phyloP scores from a whole-genome alignment of 805 yeast genomes.

The Kuraishia piskuri region DNA sequence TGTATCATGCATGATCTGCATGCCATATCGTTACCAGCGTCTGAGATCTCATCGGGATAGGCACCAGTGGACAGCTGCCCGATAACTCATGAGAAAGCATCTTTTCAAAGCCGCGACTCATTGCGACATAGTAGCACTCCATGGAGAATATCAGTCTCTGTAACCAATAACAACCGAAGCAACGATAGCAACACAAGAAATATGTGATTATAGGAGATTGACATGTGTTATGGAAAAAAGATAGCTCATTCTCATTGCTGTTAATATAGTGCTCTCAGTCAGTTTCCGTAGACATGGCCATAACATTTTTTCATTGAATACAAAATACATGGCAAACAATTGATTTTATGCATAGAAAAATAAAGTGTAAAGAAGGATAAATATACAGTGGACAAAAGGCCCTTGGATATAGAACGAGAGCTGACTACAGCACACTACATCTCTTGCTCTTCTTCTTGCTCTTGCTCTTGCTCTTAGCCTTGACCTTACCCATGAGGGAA shows the following conservation, averaged over 20 bases:
- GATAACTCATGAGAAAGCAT: neutral
- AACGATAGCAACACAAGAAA: neutral
- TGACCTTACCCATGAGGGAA: constrained; percentile 59
- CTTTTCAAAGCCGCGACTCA: too few species aligned
- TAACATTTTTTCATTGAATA: neutral
- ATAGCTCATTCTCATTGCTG: too few species aligned
- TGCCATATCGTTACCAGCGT: neutral
- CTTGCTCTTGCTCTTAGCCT: constrained; percentile 39
- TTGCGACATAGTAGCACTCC: too few species aligned
- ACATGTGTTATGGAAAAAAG: too few species aligned
- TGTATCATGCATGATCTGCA: neutral
- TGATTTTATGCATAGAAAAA: neutral
- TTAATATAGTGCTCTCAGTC: too few species aligned
- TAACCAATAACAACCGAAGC: neutral
- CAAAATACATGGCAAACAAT: neutral
- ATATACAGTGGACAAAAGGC: neutral
- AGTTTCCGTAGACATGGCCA: neutral
- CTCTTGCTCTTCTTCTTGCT: constrained; percentile 15
- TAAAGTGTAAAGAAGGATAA: neutral
- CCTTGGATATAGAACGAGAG: neutral
- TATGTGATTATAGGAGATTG: too few species aligned
- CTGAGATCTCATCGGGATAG: neutral
- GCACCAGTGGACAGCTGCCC: neutral
- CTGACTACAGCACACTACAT: neutral
- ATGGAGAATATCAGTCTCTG: too few species aligned